Base-by-base conservation (phyloP, 1,284 basidiomycete species). In the Anthracocystis walkeri region DNA sequence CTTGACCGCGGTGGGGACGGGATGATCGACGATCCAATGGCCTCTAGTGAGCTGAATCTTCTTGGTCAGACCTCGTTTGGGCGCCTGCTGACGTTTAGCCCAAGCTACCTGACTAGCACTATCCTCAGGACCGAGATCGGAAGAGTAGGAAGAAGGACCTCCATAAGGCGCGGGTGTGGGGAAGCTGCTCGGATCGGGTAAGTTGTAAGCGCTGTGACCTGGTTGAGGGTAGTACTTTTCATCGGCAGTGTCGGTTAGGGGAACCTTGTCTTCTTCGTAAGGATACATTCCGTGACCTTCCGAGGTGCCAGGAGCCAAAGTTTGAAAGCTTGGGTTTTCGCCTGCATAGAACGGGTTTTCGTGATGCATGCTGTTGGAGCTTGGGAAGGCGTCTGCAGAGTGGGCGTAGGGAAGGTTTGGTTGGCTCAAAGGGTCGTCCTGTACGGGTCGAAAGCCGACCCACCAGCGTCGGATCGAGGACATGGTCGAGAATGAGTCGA, bases 21-120 rank as follows among this genome's bases (percentile, higher is more conserved):
- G 88, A 51, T 85, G 81, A 29, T 85, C 84, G 25, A 85, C 80
- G 56, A 85, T 84, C 78, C 83, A 85, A 63, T 85, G 82, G 29
- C 84, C 84, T 2, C 93, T 89, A 2, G 93, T 95, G 75, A 98
- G 91, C 86, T 94, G 93, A 87, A 98, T 92, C 84, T 92, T 93
- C 76, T 93, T 85, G 38, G 86, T 92, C 44, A 86, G 74, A 29
- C 86, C 87, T 10, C 87, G 79, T 38, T 83, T 81, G 35, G 86
- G 86, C 8, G 76, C 82, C 54, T 81, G 80, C 53, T 86, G 85
- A 25, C 86, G 78, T 52, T 81, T 75, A 18, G 77, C 77, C 86
- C 86, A 86, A 1, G 80, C 84, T 3, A 73, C 67, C 25, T 77
- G 75, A 25, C 71, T 75, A 21, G 75, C 75, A 46, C 75, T 75